Evolutionary conservation across 2,329 filamentous ascomycete species (phyloP), one percentile per base, ranked within the genome.

Genomic region (Coniochaeta prunicola): DNA sequence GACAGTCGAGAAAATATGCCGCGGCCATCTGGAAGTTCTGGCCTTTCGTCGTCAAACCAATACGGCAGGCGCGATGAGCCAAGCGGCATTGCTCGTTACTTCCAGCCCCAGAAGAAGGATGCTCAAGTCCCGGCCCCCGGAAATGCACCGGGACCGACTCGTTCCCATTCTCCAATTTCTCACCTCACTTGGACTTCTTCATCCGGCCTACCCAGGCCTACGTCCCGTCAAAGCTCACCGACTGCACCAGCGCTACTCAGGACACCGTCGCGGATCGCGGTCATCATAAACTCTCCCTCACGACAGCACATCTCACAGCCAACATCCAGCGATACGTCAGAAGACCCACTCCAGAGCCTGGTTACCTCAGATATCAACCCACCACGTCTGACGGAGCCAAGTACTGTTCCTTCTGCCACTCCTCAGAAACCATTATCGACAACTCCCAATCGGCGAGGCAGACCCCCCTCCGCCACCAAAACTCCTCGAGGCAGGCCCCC

Each of bases 261-360:
- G 42, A 58, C 62, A 24, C 50, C 59, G 9, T 26, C 30, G 4
- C 56, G 53, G 3, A 53, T 64, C 17, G 62, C 59, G 10, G 56
- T 64, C 3, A 56, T 64, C 17, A 42, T 64, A 15, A 48, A 53
- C 4, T 34, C 59, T 57, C 26, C 63, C 56, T 42, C 33, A 42
- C 26, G 12, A 56, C 36, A 33, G 7, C 3, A 42, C 3, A 26
- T 17, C 9, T 36, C 53, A 36, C 30, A 33, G n/a, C 21, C 30
- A n/a, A n/a, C 30, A 55, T 21, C 33, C 15, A 55, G 33, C 6
- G 9, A 55, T 12, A 31, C 1, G 3, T 55, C 53, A 34, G 53
- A 55, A n/a, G 53, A 55, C 7, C 36, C 53, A 12, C 15, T 55
- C 12, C 15, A 26, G 5, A 17, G 12, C 36, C 21, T 45, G 15